A percentile compares a stretch with the other conserved stretches of the same genome.
phyloP scores from a whole-genome alignment of 2,329 filamentous ascomycete genomes.

The Fusarium veterinarium region DNA sequence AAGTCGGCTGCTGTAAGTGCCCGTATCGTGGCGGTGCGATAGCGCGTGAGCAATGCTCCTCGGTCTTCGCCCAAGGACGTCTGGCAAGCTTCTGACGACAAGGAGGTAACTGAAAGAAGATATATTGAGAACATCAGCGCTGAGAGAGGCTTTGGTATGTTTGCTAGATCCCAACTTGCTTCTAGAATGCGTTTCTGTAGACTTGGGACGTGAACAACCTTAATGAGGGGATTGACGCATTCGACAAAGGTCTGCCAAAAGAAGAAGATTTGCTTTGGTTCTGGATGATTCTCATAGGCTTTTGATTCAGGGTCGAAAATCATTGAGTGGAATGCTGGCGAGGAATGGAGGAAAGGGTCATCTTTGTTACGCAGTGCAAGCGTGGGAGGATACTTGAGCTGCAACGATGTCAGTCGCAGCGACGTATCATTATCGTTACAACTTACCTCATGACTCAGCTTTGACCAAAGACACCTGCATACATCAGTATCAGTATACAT shows the following conservation, averaged over 20 bases:
- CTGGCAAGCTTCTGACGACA: constrained; percentile 35
- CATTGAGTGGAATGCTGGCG: constrained; percentile 14
- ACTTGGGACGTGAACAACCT: constrained; percentile 49
- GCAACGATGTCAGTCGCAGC: background rate
- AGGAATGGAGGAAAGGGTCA: constrained; percentile 28
- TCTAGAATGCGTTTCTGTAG: constrained; percentile 48
- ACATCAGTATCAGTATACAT: rapidly evolving
- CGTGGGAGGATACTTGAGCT: constrained; percentile 43
- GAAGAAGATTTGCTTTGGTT: constrained; percentile 46
- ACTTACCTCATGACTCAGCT: constrained; percentile 30
- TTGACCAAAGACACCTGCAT: constrained; percentile 38
- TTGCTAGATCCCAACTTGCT: constrained; percentile 42
- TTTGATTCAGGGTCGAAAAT: background rate
- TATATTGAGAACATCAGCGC: constrained; percentile 48
- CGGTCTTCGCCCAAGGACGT: constrained; percentile 28
- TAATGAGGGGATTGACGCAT: constrained; percentile 47
- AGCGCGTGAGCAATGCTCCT: constrained; percentile 30
- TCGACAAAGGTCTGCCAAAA: constrained; percentile 51
- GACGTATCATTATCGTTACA: rapidly evolving
- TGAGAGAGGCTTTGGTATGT: constrained; percentile 23
- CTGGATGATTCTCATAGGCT: constrained; percentile 40
- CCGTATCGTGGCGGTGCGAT: constrained; percentile 39
- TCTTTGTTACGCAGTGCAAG: constrained; percentile 36
- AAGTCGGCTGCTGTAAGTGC: constrained; percentile 44
- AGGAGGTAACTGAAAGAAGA: constrained; percentile 38